Percentiles rank a stretch among this genome's conserved stretches.
These are phyloP conservation scores for Syncephalastrum monosporum DNA, from an alignment of 371 early-diverging fungal species.

Conservation along the genomic window DNA sequence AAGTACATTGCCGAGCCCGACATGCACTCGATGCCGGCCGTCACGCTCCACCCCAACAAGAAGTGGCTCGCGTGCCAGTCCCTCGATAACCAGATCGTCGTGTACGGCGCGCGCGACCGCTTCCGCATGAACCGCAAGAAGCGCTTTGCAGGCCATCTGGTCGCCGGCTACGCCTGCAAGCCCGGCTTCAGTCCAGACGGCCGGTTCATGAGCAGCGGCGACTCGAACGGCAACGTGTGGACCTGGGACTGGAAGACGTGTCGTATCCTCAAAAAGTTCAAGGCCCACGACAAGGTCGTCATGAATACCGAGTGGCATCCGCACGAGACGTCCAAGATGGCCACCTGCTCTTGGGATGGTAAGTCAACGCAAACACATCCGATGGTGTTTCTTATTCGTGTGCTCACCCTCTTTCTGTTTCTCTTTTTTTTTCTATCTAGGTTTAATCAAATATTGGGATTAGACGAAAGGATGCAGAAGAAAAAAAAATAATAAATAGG, in stretches of 20 bases:
- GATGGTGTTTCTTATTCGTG: neutral
- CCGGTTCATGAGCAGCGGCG: conserved; percentile 86
- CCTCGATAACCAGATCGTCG: conserved; percentile 91
- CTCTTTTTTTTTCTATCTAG: conserved; percentile 6
- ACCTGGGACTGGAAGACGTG: conserved; percentile 98
- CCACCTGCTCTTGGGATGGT: conserved; percentile 96
- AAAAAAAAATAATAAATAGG: neutral
- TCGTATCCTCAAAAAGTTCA: conserved; percentile 79
- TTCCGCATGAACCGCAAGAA: conserved; percentile 91
- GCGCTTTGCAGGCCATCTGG: conserved; percentile 87
- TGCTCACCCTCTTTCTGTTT: neutral
- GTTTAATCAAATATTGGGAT: conserved; percentile 86
- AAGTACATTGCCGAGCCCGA: conserved; percentile 95
- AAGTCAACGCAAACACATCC: conserved; percentile 21
- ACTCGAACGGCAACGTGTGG: conserved; percentile 91
- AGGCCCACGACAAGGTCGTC: conserved; percentile 89
- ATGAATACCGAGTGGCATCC: conserved; percentile 95
- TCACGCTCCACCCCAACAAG: conserved; percentile 81
- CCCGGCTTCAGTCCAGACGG: conserved; percentile 93
- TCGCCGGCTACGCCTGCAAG: conserved; percentile 96
- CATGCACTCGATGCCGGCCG: conserved; percentile 96
- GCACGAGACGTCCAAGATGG: conserved; percentile 89
- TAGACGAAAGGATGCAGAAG: conserved; percentile 30
- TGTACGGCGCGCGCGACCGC: conserved; percentile 85
- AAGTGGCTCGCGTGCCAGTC: conserved; percentile 95